Evolutionary conservation across 176 grass and related monocot species (phyloP).

Genomic region (Eragrostis curvula): DNA sequence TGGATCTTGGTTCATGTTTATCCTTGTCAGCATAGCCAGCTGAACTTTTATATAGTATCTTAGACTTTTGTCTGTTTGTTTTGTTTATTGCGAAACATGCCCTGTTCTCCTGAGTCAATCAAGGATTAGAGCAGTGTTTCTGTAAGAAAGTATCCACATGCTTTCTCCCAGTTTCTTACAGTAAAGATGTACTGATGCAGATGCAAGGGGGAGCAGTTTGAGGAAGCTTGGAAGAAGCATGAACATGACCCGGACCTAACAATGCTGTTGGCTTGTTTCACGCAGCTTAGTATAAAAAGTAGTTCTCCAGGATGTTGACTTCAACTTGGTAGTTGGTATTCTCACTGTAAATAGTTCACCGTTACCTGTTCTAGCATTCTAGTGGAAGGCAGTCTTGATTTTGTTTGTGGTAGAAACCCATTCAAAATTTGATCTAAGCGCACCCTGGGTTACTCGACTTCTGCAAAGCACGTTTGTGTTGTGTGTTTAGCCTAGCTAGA

Average conservation of each 20-base stretch:
- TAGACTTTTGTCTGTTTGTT: too few relatives aligned
- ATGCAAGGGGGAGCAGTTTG: slow-evolving; percentile 79
- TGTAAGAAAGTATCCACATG: too few relatives aligned
- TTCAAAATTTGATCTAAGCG: not conserved
- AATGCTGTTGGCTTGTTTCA: slow-evolving; percentile 65
- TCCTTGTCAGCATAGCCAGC: not conserved
- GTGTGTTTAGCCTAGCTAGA: not conserved
- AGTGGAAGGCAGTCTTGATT: not conserved
- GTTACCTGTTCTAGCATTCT: not conserved
- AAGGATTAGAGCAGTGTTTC: too few relatives aligned
- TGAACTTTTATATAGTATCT: not conserved
- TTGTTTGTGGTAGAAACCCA: not conserved
- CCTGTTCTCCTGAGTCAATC: too few relatives aligned
- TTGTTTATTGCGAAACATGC: too few relatives aligned
- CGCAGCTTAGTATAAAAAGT: slow-evolving; percentile 31
- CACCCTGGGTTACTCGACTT: not conserved
- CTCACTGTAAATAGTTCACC: slow-evolving; percentile 34
- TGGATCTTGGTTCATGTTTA: not conserved
- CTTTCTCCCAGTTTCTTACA: too few relatives aligned
- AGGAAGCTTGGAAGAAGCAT: slow-evolving; percentile 85
- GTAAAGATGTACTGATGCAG: slow-evolving; percentile 44
- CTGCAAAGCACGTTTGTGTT: not conserved
- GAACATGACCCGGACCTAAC: slow-evolving; percentile 71
- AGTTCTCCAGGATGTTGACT: slow-evolving; percentile 28
- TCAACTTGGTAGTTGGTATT: slow-evolving; percentile 2